Conservation (phyloP, 2,329 filamentous ascomycete genomes). For the Verruconis gallopava region DNA sequence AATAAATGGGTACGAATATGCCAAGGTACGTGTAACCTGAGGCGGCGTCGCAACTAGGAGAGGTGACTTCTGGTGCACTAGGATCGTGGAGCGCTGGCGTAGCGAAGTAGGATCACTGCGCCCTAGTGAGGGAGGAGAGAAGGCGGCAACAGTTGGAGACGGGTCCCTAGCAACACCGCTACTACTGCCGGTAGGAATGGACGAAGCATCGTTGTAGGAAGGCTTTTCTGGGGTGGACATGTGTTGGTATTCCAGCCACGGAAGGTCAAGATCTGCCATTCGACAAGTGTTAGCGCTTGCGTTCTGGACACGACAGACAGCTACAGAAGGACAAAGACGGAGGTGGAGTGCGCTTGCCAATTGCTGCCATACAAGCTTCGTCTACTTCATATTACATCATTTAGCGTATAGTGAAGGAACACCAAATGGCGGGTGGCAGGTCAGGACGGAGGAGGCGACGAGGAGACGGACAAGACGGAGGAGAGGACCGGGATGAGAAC, state of each 20-base stretch:
- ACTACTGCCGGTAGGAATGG: constrained; percentile 23
- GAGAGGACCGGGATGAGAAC: too few relatives aligned
- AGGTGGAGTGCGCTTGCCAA: constrained; percentile 21
- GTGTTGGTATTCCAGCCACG: constrained; percentile 25
- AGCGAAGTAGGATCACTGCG: constrained; percentile 35
- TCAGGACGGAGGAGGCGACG: too few relatives aligned
- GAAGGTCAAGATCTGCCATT: constrained; percentile 20
- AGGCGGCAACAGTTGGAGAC: constrained; percentile 71
- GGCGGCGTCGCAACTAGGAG: constrained; percentile 86
- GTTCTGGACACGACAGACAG: constrained; percentile 11
- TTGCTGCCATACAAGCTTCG: constrained; percentile 27
- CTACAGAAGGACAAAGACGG: not conserved
- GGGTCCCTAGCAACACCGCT: constrained; percentile 33
- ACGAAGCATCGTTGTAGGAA: constrained; percentile 20
- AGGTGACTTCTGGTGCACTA: constrained; percentile 94
- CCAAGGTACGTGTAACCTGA: constrained; percentile 83
- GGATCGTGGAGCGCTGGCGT: constrained; percentile 75
- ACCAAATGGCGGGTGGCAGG: too few relatives aligned
- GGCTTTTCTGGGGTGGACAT: constrained; percentile 25
- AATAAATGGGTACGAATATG: constrained; percentile 91
- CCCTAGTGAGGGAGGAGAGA: constrained; percentile 65
- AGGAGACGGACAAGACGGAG: too few relatives aligned
- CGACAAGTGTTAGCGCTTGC: not conserved
- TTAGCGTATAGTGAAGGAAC: too few relatives aligned
- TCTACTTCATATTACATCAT: too few relatives aligned